Evolutionary conservation across 2,329 filamentous ascomycete species (phyloP).

Genomic region (Dactylellina leptospora): DNA sequence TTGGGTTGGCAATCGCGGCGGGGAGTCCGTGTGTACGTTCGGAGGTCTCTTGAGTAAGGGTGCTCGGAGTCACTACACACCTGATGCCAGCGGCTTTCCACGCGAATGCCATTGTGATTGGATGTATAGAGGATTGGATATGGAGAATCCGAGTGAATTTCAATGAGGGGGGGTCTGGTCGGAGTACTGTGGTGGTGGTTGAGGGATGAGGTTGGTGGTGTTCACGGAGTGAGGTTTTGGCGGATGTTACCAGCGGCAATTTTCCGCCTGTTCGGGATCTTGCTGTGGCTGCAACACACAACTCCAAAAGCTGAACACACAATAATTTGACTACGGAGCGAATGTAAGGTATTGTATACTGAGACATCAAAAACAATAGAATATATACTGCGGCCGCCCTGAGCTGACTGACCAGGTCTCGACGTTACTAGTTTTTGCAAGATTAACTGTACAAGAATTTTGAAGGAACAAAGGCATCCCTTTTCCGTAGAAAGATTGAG

Average conservation of each 20-base stretch:
- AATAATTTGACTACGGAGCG: background rate
- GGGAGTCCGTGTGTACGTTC: background rate
- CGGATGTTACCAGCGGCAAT: slow-evolving; percentile 25
- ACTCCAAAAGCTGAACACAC: background rate
- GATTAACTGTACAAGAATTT: slow-evolving; percentile 52
- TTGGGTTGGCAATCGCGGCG: background rate
- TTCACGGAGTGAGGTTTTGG: slow-evolving; percentile 16
- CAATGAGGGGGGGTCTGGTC: background rate
- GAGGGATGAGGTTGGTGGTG: slow-evolving; percentile 17
- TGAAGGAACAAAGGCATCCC: slow-evolving; percentile 26
- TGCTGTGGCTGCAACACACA: slow-evolving; percentile 20
- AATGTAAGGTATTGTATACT: background rate
- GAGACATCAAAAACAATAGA: background rate
- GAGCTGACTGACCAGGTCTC: slow-evolving; percentile 27
- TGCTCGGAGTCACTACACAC: slow-evolving; percentile 8
- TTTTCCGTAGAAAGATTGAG: slow-evolving; percentile 16
- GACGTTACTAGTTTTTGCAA: slow-evolving; percentile 28
- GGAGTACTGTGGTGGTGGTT: slow-evolving; percentile 5
- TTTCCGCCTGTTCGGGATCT: slow-evolving; percentile 34
- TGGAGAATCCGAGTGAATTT: too few species aligned
- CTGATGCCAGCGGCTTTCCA: slow-evolving; percentile 50
- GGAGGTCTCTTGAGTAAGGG: slow-evolving; percentile 8
- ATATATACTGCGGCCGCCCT: slow-evolving; percentile 38
- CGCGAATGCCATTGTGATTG: slow-evolving; percentile 47
- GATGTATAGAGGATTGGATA: slow-evolving; percentile 1